Evolutionary conservation across 1,284 basidiomycete species (phyloP), one percentile per base, ranked within the genome.

Genomic region (Psilocybe mexicana): DNA sequence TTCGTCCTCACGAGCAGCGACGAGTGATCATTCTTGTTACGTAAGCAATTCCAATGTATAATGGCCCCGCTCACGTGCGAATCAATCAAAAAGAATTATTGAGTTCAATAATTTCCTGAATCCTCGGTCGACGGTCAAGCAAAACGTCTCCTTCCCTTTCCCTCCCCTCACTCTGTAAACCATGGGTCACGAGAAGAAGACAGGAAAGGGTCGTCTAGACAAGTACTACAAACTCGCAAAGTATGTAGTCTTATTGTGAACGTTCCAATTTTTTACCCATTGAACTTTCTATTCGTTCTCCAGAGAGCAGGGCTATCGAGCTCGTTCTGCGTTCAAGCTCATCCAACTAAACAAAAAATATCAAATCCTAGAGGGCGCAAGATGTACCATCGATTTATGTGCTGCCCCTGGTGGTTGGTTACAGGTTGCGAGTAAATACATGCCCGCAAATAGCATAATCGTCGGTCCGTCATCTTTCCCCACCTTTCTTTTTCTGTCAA

Each of bases 341-440:
- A 96, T 99, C 58, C 97, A 99, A 74, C 80, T 99, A 64, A 99
- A 99, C 83, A 96, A 98, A 73, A 98, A 98, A 78, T 99, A 92
- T 77, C 86, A 89, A 42, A 92, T 99, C 69, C 83, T 99, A 43
- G 94, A 96, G 70, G 82, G 85, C 51, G 90, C 97, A 33, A 84
- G 89, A 85, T 98, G 96, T 74, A 94, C 90, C 57, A 97, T 99
- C 72, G 97, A 99, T 84, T 82, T 99, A 52, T 99, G 97, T 78
- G 97, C 97, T 50, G 97, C 97, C 6, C 97, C 97, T 5, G 97
- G 97, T 70, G 97, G 97, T 73, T 99, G 97, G 97, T 83, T 99
- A 3, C 97, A 99, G 74, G 97, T 99, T 18, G 96, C 96, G 44
- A 93, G 90, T 79, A 99, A 98, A 77, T 94, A 96, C 74, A 99